Evolutionary conservation across 176 grass and related monocot genomes (phyloP).

Genomic region (Thalia dealbata): DNA sequence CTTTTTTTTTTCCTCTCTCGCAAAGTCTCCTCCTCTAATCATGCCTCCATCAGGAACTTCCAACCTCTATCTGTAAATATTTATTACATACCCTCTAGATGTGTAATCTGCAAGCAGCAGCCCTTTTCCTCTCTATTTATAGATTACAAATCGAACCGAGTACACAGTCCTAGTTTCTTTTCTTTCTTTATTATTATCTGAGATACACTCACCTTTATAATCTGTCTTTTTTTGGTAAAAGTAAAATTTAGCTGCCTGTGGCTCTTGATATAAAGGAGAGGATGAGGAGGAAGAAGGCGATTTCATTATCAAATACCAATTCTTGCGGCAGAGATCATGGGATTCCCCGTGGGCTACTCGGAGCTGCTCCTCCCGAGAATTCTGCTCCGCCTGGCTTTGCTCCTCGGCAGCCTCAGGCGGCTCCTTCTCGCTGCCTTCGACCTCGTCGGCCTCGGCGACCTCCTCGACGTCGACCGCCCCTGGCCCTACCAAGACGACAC

Average conservation of each 20-base stretch:
- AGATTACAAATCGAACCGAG: no score
- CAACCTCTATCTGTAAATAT: no score
- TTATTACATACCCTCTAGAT: no score
- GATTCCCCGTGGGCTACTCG: slow-evolving; percentile 64
- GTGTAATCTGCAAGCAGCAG: neutral
- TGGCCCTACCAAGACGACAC: neutral
- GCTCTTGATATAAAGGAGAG: no score
- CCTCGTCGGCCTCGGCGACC: slow-evolving; percentile 56
- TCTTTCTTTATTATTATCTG: no score
- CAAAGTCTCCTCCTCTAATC: neutral
- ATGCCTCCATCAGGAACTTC: neutral
- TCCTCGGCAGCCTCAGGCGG: slow-evolving; percentile 60
- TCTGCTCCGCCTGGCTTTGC: slow-evolving; percentile 45
- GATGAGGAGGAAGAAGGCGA: neutral
- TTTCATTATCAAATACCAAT: neutral
- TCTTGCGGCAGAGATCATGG: slow-evolving; percentile 25
- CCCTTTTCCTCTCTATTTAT: neutral
- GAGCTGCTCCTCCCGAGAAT: slow-evolving; percentile 60
- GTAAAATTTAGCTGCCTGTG: no score
- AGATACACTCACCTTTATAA: no score
- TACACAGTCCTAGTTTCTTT: no score
- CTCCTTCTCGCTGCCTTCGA: slow-evolving; percentile 52
- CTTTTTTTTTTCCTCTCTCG: neutral
- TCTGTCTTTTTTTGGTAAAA: no score
- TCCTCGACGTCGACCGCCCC: slow-evolving; percentile 28